Base-by-base conservation (phyloP, 495 filamentous ascomycete species). In the Penicillium atrosanguineum region DNA sequence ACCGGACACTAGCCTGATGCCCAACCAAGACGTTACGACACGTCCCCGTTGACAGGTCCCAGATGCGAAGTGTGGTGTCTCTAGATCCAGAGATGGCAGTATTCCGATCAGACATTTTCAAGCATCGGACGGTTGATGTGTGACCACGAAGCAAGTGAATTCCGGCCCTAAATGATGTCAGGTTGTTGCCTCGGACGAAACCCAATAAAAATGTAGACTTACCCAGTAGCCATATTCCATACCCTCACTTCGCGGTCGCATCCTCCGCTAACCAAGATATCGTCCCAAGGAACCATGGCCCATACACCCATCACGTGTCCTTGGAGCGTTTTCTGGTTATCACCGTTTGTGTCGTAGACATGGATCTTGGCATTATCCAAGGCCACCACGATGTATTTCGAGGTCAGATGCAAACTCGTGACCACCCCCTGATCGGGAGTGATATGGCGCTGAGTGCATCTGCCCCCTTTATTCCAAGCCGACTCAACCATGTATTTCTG, bases 251-350 rank as follows among this genome's bases (percentile, higher is more conserved):
- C 95, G 46, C 94, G 83, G 70, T 98, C 94, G 69, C 94, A 98
- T 29, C 94, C 94, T 58, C 94, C 94, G 64, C 91, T 96, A 45
- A 98, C 95, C 51, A 98, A 77, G 49, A 88, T 89, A 68, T 98
- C 92, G 53, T 88, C 95, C 89, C 92, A 96, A 14, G 94, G 95
- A 48, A 98, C 91, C 93, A 98, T 97, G 18, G 94, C 94, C 94
- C 94, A 98, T 37, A 98, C 94, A 31, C 94, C 94, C 94, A 98
- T 98, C 36, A 96, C 88, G 70, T 98, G 94, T 25, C 94, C 94
- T 63, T 91, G 85, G 14, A 98, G 79, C 3, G 91, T 97, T 69
- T 89, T 91, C 65, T 91, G 87, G 51, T 89, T 83, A 51, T 88
- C 83, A 23, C 94, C 94, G 55, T 94, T 85, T 11, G 90, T 89